Conservation (phyloP, 305 asterid genomes). For the Solanum hybrid region DNA sequence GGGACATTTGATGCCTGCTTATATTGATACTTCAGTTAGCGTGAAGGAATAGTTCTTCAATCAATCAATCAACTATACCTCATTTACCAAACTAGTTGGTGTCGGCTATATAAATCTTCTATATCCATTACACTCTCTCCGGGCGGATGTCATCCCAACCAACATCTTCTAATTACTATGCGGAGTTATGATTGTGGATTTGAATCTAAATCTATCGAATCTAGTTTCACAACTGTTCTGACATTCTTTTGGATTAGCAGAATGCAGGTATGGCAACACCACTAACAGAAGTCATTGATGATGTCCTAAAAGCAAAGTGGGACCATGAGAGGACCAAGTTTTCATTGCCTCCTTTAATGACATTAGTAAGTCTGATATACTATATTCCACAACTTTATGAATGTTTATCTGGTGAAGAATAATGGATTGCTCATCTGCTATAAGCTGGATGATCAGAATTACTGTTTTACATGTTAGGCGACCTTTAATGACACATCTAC, state of each 20-base stretch:
- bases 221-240: not conserved
- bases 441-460: constrained; percentile 1
- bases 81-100: not conserved
- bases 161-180: not conserved
- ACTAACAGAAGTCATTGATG: constrained; percentile 52
- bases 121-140: not conserved
- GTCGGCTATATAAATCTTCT: not conserved
- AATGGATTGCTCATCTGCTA: not conserved
- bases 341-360: constrained; percentile 84
- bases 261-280: constrained; percentile 41
- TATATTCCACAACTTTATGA: not conserved
- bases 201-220: not conserved
- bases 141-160: not conserved
- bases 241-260: constrained; percentile 29
- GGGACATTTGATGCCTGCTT: not conserved
- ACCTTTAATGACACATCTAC: not conserved
- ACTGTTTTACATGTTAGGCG: not conserved
- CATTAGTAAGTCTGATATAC: constrained; percentile 54
- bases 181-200: not conserved
- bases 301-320: constrained; percentile 78
- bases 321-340: constrained; percentile 79
- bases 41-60: not conserved
- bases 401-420: not conserved
- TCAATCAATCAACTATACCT: not conserved
- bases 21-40: not conserved